A percentile compares a stretch with the other conserved stretches of the same genome.
These are phyloP conservation scores for Picochlorum costavermella DNA, from an alignment of 139 green algal genomes.

Conservation along the genomic window DNA sequence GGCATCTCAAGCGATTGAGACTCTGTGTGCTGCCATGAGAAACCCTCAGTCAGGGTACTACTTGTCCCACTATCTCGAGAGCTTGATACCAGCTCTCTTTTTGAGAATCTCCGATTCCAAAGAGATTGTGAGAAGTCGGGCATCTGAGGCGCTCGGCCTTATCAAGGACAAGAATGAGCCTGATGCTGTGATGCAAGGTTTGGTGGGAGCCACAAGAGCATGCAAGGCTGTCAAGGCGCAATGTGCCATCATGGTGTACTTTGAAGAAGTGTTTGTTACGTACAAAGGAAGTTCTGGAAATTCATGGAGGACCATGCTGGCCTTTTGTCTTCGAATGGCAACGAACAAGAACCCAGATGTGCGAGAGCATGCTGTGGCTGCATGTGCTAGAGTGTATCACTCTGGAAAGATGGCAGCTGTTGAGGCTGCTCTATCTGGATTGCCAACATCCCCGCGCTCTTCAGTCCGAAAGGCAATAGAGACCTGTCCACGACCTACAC, in stretches of 20 bases:
- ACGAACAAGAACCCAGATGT: constrained; percentile 48
- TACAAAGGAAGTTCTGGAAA: not conserved
- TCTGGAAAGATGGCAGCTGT: not conserved
- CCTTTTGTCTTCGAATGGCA: constrained; percentile 22
- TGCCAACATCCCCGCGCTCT: not conserved
- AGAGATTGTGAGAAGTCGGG: constrained; percentile 29
- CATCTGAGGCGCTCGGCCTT: constrained; percentile 24
- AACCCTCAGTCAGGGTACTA: constrained; percentile 8
- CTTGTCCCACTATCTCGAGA: constrained; percentile 45
- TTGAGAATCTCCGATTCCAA: constrained; percentile 43
- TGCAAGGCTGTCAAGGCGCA: constrained; percentile 31
- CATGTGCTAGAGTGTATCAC: constrained; percentile 5
- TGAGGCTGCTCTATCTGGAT: not conserved
- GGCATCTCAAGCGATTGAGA: constrained; percentile 18
- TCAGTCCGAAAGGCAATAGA: not conserved
- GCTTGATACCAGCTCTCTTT: constrained; percentile 47
- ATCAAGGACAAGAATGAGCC: constrained; percentile 7
- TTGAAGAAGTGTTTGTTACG: not conserved
- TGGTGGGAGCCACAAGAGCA: constrained; percentile 33
- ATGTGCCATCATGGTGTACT: constrained; percentile 51
- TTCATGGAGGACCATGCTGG: constrained; percentile 24
- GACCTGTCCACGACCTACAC: not conserved
- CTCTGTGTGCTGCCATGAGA: constrained; percentile 25
- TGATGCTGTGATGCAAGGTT: constrained; percentile 36
- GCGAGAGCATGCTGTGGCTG: constrained; percentile 26